Percentiles rank a stretch among this genome's conserved stretches.
These are phyloP conservation scores for Liquidambar formosana DNA, from an alignment of 164 flowering plant species.

Conservation along the genomic window DNA sequence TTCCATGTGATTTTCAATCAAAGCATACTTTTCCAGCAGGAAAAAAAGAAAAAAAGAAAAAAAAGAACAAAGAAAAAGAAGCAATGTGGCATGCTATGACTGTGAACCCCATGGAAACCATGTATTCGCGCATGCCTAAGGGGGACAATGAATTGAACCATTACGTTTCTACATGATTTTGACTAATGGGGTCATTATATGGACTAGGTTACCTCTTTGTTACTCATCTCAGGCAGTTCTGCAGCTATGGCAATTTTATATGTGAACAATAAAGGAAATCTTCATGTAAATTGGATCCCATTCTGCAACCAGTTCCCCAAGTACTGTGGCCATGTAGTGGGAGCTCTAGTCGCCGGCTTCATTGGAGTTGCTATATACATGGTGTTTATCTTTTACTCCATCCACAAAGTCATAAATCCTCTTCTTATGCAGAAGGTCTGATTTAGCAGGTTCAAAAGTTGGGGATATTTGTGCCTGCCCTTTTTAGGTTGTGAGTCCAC, in stretches of 20 bases:
- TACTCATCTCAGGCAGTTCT: conserved; percentile 31
- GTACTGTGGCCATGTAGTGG: conserved; percentile 30
- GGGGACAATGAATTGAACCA: background rate
- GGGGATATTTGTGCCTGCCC: background rate
- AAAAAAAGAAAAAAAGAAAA: too few relatives aligned
- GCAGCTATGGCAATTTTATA: conserved; percentile 39
- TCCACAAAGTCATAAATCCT: conserved; percentile 25
- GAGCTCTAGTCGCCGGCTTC: conserved; percentile 26
- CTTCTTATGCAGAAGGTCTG: conserved; percentile 19
- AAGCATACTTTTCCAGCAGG: too few relatives aligned
- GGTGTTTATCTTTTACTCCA: conserved; percentile 20
- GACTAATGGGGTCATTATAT: background rate
- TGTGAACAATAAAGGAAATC: conserved; percentile 38
- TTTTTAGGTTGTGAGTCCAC: too few relatives aligned
- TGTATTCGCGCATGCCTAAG: too few relatives aligned
- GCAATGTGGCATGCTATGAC: too few relatives aligned
- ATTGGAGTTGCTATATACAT: conserved; percentile 21
- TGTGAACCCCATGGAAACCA: too few relatives aligned
- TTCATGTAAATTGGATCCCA: conserved; percentile 38
- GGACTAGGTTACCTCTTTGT: conserved; percentile 24
- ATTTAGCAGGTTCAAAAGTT: too few relatives aligned
- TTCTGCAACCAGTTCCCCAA: conserved; percentile 32
- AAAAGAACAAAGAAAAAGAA: too few relatives aligned
- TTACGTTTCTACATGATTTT: too few relatives aligned
- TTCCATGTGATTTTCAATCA: too few relatives aligned